A percentile compares a stretch with the other conserved stretches of the same genome.
Evolutionary conservation across 345 rosid species (phyloP).

Genomic region (Hypericum perforatum): DNA sequence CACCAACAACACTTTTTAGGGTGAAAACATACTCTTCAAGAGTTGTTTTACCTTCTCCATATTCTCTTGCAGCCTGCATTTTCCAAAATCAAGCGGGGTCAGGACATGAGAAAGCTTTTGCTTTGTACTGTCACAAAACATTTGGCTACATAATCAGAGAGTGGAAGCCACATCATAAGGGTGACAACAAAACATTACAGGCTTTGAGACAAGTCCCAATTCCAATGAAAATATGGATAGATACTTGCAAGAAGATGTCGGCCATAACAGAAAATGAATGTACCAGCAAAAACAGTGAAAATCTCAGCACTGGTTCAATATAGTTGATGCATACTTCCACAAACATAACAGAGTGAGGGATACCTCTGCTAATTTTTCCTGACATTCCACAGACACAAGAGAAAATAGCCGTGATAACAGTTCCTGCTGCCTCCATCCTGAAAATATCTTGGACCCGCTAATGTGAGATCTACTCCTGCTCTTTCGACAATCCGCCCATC

Average conservation of each 20-base stretch:
- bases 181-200: no score
- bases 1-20: slow-evolving; percentile 27
- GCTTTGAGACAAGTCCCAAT: no score
- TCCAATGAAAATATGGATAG: no score
- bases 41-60: slow-evolving; percentile 44
- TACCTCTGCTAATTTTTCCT: slow-evolving; percentile 47
- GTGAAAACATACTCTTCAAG: slow-evolving; percentile 34
- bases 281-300: no score
- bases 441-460: slow-evolving; percentile 47
- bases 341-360: no score
- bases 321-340: not conserved
- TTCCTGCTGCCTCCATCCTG: slow-evolving; percentile 65
- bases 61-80: slow-evolving; percentile 40
- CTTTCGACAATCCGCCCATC: slow-evolving; percentile 64
- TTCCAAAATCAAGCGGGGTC: slow-evolving; percentile 4
- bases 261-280: no score
- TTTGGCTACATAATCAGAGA: no score
- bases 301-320: not conserved
- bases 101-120: not conserved
- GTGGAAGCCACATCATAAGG: no score
- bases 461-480: slow-evolving; percentile 35
- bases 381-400: slow-evolving; percentile 38
- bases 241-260: no score
- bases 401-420: slow-evolving; percentile 41
- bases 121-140: no score